These are phyloP conservation scores for Eimeria acervulina DNA, from an alignment of 169 alveolate species.

Conservation along the genomic window DNA sequence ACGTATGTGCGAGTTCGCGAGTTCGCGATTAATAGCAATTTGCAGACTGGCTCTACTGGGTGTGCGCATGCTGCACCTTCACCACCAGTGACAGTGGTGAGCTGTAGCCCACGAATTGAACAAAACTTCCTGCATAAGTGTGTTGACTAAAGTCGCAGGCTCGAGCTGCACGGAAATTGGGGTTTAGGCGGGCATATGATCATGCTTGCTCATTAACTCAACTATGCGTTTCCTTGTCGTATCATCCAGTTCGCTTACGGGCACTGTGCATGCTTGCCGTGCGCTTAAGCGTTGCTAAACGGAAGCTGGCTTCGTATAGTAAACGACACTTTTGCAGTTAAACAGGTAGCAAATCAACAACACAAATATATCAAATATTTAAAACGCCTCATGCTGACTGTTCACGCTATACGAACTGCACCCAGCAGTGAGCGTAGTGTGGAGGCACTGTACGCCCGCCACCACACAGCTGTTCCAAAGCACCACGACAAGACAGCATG, in stretches of 20 bases:
- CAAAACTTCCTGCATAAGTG: background rate
- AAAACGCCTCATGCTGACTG: background rate
- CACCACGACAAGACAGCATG: background rate
- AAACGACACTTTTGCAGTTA: background rate
- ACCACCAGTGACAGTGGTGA: background rate
- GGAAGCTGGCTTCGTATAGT: background rate
- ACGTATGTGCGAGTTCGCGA: background rate
- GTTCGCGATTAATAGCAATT: background rate
- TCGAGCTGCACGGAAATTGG: background rate
- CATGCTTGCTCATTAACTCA: background rate
- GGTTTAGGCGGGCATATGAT: background rate
- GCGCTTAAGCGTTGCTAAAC: background rate
- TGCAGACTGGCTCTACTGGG: background rate
- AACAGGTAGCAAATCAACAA: background rate
- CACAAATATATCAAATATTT: background rate
- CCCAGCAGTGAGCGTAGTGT: background rate
- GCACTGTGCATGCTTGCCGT: background rate
- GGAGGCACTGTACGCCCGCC: background rate
- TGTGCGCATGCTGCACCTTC: background rate
- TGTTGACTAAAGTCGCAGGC: background rate
- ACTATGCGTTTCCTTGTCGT: background rate
- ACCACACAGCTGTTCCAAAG: background rate
- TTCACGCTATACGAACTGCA: background rate
- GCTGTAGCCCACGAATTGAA: background rate
- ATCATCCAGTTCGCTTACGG: background rate